These are phyloP conservation scores for Chaetomiaceae sp. DNA, from an alignment of 2,329 filamentous ascomycete genomes.

Conservation along the genomic window DNA sequence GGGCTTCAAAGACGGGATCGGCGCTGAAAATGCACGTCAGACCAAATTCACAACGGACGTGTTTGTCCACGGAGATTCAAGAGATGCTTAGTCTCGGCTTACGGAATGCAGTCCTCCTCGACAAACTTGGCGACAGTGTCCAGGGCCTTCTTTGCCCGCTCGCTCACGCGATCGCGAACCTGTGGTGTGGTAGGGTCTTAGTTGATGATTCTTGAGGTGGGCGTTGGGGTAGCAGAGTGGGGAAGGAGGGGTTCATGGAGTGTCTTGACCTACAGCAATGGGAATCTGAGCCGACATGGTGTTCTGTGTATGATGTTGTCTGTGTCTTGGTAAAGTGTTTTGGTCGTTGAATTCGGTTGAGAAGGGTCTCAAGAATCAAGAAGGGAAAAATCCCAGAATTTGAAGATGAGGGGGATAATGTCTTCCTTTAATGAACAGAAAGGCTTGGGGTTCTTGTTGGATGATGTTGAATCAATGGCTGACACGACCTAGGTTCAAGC, in stretches of 20 bases:
- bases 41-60: not conserved
- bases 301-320: too few species aligned
- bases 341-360: not conserved
- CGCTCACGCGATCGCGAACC: slow-evolving; percentile 61
- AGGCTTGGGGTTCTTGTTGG: too few species aligned
- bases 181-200: slow-evolving; percentile 15
- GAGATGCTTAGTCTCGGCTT: slow-evolving; percentile 34
- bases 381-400: too few species aligned
- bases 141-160: slow-evolving; percentile 75
- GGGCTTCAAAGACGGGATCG: slow-evolving; percentile 73
- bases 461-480: slow-evolving; percentile 13
- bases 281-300: slow-evolving; percentile 44
- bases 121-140: slow-evolving; percentile 94
- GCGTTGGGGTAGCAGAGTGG: too few species aligned
- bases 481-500: slow-evolving; percentile 4
- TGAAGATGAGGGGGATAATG: too few species aligned
- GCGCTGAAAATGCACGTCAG: slow-evolving; percentile 44
- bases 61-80: slow-evolving; percentile 3
- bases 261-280: slow-evolving; percentile 34
- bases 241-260: too few species aligned
- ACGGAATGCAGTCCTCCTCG: slow-evolving; percentile 88
- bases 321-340: too few species aligned
- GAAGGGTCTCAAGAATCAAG: too few species aligned
- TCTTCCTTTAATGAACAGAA: too few species aligned
- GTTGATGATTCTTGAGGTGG: not conserved